These are phyloP conservation scores for Anisodus tanguticus DNA, from an alignment of 257 asterid species.

Conservation along the genomic window DNA sequence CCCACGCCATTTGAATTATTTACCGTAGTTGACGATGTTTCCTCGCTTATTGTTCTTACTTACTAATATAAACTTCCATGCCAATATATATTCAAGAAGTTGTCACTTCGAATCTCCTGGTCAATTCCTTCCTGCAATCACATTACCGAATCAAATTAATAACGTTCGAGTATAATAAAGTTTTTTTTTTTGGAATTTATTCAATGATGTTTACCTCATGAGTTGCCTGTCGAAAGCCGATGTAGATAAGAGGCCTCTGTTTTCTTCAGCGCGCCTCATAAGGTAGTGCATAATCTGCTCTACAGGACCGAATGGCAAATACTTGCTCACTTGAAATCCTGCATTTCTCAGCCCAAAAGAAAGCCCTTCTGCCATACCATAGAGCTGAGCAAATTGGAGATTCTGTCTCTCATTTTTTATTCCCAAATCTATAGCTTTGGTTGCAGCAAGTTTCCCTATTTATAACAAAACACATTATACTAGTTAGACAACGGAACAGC, in stretches of 20 bases:
- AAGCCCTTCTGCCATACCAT: conserved; percentile 85
- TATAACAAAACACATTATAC: neutral
- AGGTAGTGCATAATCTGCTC: conserved; percentile 90
- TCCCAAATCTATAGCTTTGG: conserved; percentile 64
- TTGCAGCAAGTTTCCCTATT: conserved; percentile 68
- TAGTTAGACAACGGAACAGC: neutral
- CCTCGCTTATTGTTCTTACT: conserved; percentile 10
- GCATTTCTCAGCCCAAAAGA: conserved; percentile 71
- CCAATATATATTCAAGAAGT: neutral
- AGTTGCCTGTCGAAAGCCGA: conserved; percentile 60
- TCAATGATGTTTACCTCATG: conserved; percentile 53
- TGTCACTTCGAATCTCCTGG: conserved; percentile 13
- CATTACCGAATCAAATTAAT: neutral
- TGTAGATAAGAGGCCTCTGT: conserved; percentile 70
- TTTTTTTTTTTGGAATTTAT: no score
- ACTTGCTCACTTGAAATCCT: conserved; percentile 79
- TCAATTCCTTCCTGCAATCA: conserved; percentile 33
- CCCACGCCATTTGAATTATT: conserved; percentile 23
- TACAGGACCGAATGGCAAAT: conserved; percentile 86
- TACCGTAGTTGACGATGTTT: neutral
- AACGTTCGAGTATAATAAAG: neutral
- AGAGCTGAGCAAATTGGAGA: conserved; percentile 86
- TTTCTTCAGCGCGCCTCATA: conserved; percentile 90
- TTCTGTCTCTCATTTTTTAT: conserved; percentile 45
- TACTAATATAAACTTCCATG: conserved; percentile 17